phyloP scores from a whole-genome alignment of 306 rosid genomes.

The Glycine soja region DNA sequence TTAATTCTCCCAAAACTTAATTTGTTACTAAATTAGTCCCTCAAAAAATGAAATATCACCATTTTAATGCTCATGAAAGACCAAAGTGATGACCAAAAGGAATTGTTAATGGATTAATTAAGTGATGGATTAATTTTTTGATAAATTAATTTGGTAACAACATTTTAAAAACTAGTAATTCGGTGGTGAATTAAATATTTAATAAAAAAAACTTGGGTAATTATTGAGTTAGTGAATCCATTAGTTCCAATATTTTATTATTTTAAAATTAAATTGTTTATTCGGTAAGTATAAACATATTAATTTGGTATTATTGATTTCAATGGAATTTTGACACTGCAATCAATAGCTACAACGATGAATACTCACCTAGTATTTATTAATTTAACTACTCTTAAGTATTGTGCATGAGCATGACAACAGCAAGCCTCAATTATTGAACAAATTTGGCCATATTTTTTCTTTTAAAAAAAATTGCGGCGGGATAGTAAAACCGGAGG shows the following conservation, averaged over 20 bases:
- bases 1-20: no score
- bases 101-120: no score
- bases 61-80: no score
- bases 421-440: conserved; percentile 26
- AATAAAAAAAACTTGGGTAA: background rate
- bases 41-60: no score
- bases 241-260: background rate
- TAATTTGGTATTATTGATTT: background rate
- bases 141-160: no score
- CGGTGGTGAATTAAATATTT: no score
- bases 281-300: background rate
- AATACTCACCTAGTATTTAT: background rate
- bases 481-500: background rate
- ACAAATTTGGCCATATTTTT: background rate
- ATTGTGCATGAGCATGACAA: conserved; percentile 9
- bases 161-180: no score
- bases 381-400: background rate
- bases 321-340: conserved; percentile 4
- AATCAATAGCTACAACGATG: background rate
- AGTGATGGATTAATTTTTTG: no score
- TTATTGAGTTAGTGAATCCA: background rate
- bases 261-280: background rate
- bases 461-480: no score
- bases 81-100: no score
- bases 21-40: no score